Conservation (phyloP, 2,329 filamentous ascomycete genomes). For the Pseudodiploospora longispora region DNA sequence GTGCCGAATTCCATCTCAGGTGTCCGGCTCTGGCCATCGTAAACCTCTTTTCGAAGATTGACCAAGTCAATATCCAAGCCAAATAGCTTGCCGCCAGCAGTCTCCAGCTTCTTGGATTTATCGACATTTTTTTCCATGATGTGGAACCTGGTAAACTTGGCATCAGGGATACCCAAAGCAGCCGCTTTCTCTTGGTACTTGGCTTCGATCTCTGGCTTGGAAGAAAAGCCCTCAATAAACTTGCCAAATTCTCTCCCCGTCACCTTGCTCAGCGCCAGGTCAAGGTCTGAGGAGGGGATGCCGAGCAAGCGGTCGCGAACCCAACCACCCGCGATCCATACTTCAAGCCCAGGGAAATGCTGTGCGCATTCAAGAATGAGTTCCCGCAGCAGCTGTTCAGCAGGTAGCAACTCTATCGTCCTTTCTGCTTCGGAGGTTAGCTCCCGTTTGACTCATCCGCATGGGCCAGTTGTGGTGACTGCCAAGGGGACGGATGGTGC, state of each 20-base stretch:
- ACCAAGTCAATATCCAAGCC: constrained; percentile 89
- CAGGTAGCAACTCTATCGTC: constrained; percentile 5
- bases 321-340: constrained; percentile 63
- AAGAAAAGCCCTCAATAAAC: constrained; percentile 41
- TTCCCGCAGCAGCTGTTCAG: constrained; percentile 9
- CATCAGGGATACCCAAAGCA: constrained; percentile 45
- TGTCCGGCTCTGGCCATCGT: constrained; percentile 80
- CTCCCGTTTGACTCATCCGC: too few species aligned
- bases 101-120: constrained; percentile 94
- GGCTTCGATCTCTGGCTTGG: neutral
- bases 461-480: too few species aligned
- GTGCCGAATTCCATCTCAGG: constrained; percentile 92
- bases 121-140: constrained; percentile 89
- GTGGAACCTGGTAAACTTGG: constrained; percentile 60
- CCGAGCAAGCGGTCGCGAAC: constrained; percentile 76
- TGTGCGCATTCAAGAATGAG: constrained; percentile 8
- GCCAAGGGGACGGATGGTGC: neutral
- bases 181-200: constrained; percentile 41
- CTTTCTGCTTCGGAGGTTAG: neutral
- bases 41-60: constrained; percentile 87
- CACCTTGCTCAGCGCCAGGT: constrained; percentile 79
- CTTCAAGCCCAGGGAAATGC: constrained; percentile 8
- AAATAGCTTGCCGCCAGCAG: constrained; percentile 76
- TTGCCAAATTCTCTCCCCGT: constrained; percentile 71
- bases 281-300: constrained; percentile 68